Conservation (phyloP, 176 grass and related monocot genomes). For the Oryza longistaminata region DNA sequence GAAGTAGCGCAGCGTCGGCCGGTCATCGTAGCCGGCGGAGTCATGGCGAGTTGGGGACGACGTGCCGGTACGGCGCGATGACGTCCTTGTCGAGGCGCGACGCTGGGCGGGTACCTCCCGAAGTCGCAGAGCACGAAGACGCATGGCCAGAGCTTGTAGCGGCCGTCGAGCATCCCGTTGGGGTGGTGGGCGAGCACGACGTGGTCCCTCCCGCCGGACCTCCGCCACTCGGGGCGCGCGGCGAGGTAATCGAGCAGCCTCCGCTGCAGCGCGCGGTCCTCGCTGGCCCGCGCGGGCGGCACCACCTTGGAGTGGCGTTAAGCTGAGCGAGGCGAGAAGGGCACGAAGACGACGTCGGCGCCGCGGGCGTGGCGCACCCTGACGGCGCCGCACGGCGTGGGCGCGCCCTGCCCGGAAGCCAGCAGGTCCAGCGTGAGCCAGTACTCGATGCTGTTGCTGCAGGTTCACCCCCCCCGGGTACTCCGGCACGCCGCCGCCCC, state of each 20-base stretch:
- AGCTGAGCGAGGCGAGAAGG: slow-evolving; percentile 97
- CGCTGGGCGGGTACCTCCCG: slow-evolving; percentile 75
- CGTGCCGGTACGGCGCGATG: slow-evolving; percentile 83
- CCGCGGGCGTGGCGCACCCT: slow-evolving; percentile 55
- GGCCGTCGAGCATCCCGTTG: slow-evolving; percentile 84
- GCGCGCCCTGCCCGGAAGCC: slow-evolving; percentile 63
- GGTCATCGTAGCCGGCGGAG: slow-evolving; percentile 64
- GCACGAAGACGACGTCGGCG: slow-evolving; percentile 93
- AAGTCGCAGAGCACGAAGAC: slow-evolving; percentile 93
- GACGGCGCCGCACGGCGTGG: slow-evolving; percentile 62
- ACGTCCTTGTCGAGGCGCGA: slow-evolving; percentile 86
- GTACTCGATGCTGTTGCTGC: slow-evolving; percentile 99
- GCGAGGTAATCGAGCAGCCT: slow-evolving; percentile 62
- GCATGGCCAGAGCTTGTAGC: slow-evolving; percentile 80
- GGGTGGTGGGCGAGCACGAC: slow-evolving; percentile 95
- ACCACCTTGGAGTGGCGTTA: slow-evolving; percentile 73
- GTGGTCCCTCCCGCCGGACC: slow-evolving; percentile 75
- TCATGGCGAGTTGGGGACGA: slow-evolving; percentile 65
- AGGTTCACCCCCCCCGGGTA: slow-evolving; percentile 97
- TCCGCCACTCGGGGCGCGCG: slow-evolving; percentile 65
- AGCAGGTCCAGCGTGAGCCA: slow-evolving; percentile 95
- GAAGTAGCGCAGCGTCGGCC: slow-evolving; percentile 81
- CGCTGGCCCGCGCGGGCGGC: slow-evolving; percentile 54
- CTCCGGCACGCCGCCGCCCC: slow-evolving; percentile 46
- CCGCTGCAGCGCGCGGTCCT: slow-evolving; percentile 70